Evolutionary conservation across 371 early-diverging fungal genomes (phyloP), one percentile per base, ranked within the genome.

Genomic region (Rhizopus microsporus): DNA sequence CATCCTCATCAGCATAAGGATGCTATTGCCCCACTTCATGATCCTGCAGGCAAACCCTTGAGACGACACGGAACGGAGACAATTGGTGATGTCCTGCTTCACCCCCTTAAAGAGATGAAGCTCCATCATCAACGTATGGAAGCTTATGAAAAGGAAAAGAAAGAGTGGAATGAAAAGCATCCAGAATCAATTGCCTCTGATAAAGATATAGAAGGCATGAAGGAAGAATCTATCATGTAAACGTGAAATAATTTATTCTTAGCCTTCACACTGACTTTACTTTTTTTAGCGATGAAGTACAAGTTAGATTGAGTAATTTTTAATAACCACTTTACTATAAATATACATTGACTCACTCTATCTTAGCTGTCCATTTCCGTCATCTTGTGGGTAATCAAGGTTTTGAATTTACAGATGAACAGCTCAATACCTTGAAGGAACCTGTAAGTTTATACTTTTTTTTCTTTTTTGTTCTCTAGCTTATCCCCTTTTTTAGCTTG

Each of bases 361-460:
- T 38, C 39, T 47, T 38, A 75, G 75, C 66, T 29, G 63, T 78
- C 23, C 78, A 78, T 62, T 78, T 78, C 52, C 58, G 68, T 13
- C 75, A 73, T 44, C 51, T 75, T 4, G 69, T 78, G 40, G 74
- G 75, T 32, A 70, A 75, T 30, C 75, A 75, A 34, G 60, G 61
- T 17, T 56, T 78, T 59, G 49, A 63, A 54, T 66, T 78, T 51
- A 73, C 66, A 8, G 67, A 66, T 10, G 60, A 63, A 15, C 51
- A 71, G 13, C 51, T 68, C 6, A 54, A 60, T 15, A 43, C 50
- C 7, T 50, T 78, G 13, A 54, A 57, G 37, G 45, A 57, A 9
- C 75, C 73, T 64, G 75, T 75, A 71, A 63, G 42, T 13, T 3
- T 5, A n/a, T n/a, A n/a, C n/a, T 16, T 9, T 35, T 42, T 30